Conservation (phyloP, 768 basidiomycete species). For the Ephemerocybe angulata region DNA sequence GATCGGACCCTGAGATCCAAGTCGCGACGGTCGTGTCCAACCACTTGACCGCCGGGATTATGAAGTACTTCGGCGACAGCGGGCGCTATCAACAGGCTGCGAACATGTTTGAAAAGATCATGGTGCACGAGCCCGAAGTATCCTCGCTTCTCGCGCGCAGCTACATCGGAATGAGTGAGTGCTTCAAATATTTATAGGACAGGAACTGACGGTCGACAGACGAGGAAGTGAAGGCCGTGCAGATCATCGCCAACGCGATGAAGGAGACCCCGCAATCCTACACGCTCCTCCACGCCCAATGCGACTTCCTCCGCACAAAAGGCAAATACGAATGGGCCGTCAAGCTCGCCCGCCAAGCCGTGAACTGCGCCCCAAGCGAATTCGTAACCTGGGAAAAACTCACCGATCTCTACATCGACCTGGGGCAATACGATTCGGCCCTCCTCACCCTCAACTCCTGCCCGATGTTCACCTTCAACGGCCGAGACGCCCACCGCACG, state of each 20-base stretch:
- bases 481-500: conserved; percentile 86
- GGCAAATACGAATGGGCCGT: conserved; percentile 85
- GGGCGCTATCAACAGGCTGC: conserved; percentile 84
- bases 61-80: conserved; percentile 96
- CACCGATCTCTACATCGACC: conserved; percentile 90
- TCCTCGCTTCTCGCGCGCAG: conserved; percentile 81
- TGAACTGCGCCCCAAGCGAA: conserved; percentile 97
- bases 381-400: conserved; percentile 99
- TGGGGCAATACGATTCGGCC: conserved; percentile 83
- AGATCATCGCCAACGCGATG: conserved; percentile 85
- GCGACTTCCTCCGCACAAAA: conserved; percentile 88
- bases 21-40: conserved; percentile 96
- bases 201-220: too few species aligned
- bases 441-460: conserved; percentile 96
- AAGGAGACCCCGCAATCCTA: conserved; percentile 88
- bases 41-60: conserved; percentile 88
- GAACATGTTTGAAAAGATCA: conserved; percentile 90
- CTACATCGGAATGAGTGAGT: conserved; percentile 98
- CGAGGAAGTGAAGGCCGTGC: conserved; percentile 97
- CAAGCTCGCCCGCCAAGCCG: conserved; percentile 88
- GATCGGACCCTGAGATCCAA: conserved; percentile 97
- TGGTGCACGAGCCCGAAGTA: conserved; percentile 85
- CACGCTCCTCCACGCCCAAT: conserved; percentile 90
- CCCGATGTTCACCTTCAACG: conserved; percentile 99
- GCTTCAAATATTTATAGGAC: too few species aligned